phyloP scores from a whole-genome alignment of 2,329 filamentous ascomycete genomes.

The Lachnellula hyalina region DNA sequence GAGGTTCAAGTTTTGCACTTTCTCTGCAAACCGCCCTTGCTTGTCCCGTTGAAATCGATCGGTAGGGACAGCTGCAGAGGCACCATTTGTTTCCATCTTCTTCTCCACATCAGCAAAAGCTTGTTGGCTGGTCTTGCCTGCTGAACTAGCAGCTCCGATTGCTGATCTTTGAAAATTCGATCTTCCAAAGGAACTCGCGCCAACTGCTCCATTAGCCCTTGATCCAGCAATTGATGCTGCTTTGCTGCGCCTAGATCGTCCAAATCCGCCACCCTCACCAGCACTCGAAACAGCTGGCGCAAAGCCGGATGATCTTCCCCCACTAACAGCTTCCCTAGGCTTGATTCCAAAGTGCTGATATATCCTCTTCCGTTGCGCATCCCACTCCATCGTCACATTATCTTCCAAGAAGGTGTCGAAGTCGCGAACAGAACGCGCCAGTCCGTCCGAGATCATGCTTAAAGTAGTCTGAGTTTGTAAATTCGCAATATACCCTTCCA shows the following conservation, averaged over 20 bases:
- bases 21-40: constrained; percentile 73
- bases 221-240: constrained; percentile 32
- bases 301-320: constrained; percentile 22
- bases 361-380: constrained; percentile 84
- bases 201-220: constrained; percentile 24
- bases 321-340: constrained; percentile 42
- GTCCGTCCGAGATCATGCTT: constrained; percentile 85
- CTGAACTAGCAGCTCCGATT: constrained; percentile 71
- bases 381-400: constrained; percentile 93
- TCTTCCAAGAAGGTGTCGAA: constrained; percentile 94
- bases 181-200: constrained; percentile 58
- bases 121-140: constrained; percentile 52
- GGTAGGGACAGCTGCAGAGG: constrained; percentile 51
- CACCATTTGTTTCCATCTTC: constrained; percentile 44
- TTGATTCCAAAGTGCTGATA: constrained; percentile 95
- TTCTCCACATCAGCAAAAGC: constrained; percentile 65
- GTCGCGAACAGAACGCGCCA: constrained; percentile 81
- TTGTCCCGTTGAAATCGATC: constrained; percentile 78
- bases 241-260: constrained; percentile 51
- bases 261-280: constrained; percentile 53
- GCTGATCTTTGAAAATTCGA: constrained; percentile 77
- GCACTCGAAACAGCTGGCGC: constrained; percentile 34
- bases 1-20: constrained; percentile 73
- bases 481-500: constrained; percentile 76
- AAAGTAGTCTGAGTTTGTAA: constrained; percentile 87